Percentiles rank a stretch among this genome's conserved stretches.
phyloP scores from a whole-genome alignment of 306 rosid species.

The Amphicarpaea edgeworthii region DNA sequence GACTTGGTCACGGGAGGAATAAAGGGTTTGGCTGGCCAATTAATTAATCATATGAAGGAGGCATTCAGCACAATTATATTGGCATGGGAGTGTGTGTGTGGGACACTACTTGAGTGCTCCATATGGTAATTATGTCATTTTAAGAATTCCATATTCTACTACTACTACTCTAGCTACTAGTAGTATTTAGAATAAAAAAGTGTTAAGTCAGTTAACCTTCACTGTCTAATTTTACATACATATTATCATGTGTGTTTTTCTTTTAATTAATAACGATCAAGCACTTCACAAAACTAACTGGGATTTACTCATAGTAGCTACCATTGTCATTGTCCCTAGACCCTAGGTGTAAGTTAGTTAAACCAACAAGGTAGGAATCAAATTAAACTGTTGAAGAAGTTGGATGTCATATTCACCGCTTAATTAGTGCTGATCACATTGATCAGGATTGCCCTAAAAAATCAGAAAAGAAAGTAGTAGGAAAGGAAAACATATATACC shows the following conservation, averaged over 20 bases:
- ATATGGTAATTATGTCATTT: background rate
- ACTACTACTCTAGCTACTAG: no score
- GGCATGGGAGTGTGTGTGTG: background rate
- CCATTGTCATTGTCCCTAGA: background rate
- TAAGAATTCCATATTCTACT: background rate
- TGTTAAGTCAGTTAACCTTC: no score
- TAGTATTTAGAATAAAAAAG: no score
- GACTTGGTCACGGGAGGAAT: background rate
- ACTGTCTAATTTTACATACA: no score
- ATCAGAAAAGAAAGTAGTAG: background rate
- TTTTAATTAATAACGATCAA: no score
- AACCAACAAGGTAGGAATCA: background rate
- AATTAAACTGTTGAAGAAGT: background rate
- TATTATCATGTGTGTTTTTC: no score
- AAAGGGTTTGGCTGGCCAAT: conserved; percentile 2
- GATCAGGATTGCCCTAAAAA: background rate
- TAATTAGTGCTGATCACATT: background rate
- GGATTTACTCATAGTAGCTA: background rate
- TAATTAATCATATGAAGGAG: background rate
- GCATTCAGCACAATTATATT: conserved; percentile 10
- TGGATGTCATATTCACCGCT: background rate
- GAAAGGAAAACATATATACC: conserved; percentile 14
- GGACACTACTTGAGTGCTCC: no score
- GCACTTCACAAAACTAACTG: background rate
- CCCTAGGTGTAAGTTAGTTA: background rate